Evolutionary conservation across 495 filamentous ascomycete genomes (phyloP).

Genomic region (Acidiella bohemica): DNA sequence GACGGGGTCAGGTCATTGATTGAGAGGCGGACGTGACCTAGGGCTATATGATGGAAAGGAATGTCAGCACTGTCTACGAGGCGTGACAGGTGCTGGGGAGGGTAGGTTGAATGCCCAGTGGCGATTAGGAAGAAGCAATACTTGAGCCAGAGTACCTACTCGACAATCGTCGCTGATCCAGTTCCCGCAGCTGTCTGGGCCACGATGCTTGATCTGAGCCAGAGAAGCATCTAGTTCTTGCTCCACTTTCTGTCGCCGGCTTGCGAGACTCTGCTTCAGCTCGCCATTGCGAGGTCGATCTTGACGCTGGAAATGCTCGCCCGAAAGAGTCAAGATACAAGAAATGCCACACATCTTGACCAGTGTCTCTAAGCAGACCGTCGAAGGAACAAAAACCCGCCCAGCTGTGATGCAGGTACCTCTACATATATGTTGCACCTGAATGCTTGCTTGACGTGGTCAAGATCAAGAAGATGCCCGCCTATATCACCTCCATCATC

Average conservation of each 20-base stretch:
- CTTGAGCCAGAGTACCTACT: conserved; percentile 22
- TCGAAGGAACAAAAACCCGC: too few species aligned
- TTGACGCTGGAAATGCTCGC: neutral
- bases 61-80: too few species aligned
- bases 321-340: conserved; percentile 6
- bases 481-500: too few species aligned
- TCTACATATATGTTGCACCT: too few species aligned
- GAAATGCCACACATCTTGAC: conserved; percentile 10
- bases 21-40: conserved; percentile 36
- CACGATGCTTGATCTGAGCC: conserved; percentile 32
- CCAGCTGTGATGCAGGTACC: too few species aligned
- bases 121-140: neutral
- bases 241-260: neutral
- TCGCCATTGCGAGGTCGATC: conserved; percentile 1
- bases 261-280: neutral
- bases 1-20: conserved; percentile 38
- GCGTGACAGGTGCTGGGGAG: conserved; percentile 3
- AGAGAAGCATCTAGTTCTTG: conserved; percentile 6
- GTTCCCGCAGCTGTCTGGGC: conserved; percentile 34
- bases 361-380: too few species aligned
- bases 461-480: too few species aligned
- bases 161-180: conserved; percentile 34
- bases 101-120: neutral
- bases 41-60: too few species aligned
- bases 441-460: too few species aligned